These are phyloP conservation scores for Alternaria ventricosa DNA, from an alignment of 2,329 filamentous ascomycete genomes.

Conservation along the genomic window DNA sequence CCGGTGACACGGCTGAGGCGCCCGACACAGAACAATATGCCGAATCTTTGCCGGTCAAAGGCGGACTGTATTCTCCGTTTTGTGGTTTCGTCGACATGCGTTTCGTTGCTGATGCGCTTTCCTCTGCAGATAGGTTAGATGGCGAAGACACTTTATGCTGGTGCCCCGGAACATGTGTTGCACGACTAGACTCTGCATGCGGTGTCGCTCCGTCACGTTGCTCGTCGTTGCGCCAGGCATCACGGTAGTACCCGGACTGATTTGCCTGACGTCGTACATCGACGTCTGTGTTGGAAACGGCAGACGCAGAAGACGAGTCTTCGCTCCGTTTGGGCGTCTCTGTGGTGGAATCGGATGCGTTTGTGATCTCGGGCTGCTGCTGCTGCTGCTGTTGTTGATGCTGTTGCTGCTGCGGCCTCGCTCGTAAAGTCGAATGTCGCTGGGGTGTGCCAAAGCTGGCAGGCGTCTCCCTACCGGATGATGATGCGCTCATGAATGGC, in stretches of 20 bases:
- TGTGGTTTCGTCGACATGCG: slow-evolving; percentile 15
- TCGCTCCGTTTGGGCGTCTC: slow-evolving; percentile 28
- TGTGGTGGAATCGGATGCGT: slow-evolving; percentile 26
- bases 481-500: slow-evolving; percentile 30
- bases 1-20: slow-evolving; percentile 41
- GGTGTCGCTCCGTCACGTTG: slow-evolving; percentile 18
- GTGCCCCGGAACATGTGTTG: slow-evolving; percentile 20
- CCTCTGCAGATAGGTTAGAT: slow-evolving; percentile 21
- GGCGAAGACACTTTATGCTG: slow-evolving; percentile 14
- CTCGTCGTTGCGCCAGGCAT: slow-evolving; percentile 30
- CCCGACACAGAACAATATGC: slow-evolving; percentile 49
- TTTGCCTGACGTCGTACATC: slow-evolving; percentile 20
- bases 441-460: slow-evolving; percentile 19
- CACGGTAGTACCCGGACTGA: slow-evolving; percentile 31
- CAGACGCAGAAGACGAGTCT: slow-evolving; percentile 19
- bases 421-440: slow-evolving; percentile 20
- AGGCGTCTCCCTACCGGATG: slow-evolving; percentile 21
- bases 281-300: slow-evolving; percentile 20
- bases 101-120: slow-evolving; percentile 14
- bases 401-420: slow-evolving; percentile 16
- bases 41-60: slow-evolving; percentile 46
- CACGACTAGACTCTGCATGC: slow-evolving; percentile 20
- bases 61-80: slow-evolving; percentile 38
- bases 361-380: slow-evolving; percentile 22
- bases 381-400: neutral